Evolutionary conservation across 768 basidiomycete species (phyloP).

Genomic region (Hypholoma sublateritium): DNA sequence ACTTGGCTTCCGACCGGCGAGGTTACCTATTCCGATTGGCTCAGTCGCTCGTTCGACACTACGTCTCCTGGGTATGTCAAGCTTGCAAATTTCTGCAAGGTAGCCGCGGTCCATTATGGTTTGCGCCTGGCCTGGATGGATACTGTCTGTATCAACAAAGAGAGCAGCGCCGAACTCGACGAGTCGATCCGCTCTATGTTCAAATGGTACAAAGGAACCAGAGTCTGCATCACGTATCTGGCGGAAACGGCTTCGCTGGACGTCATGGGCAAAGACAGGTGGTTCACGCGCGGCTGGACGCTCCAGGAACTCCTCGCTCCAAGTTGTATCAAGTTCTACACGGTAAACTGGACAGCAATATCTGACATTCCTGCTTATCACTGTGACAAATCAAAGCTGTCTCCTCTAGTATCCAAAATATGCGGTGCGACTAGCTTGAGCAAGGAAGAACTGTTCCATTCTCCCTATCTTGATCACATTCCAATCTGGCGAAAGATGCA

Average conservation of each 20-base stretch:
- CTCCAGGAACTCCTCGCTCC: neutral
- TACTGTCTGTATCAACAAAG: neutral
- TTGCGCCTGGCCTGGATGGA: neutral
- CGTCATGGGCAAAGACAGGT: neutral
- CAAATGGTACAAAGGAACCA: neutral
- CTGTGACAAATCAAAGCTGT: neutral
- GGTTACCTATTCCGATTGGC: neutral
- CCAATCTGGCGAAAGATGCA: neutral
- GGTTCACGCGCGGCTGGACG: neutral
- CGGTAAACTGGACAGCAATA: neutral
- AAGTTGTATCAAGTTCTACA: neutral
- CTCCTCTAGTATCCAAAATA: too few species aligned
- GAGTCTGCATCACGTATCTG: neutral
- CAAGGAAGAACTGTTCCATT: neutral
- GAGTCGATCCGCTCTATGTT: conserved; percentile 3
- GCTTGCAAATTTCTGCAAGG: neutral
- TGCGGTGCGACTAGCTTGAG: neutral
- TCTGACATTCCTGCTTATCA: neutral
- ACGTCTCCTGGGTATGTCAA: neutral
- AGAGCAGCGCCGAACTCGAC: conserved; percentile 1
- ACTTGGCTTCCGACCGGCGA: neutral
- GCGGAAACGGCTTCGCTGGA: neutral
- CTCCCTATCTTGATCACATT: too few species aligned
- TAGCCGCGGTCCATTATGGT: neutral
- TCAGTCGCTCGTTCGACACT: too few species aligned